phyloP scores from a whole-genome alignment of 305 asterid species.

The Fraxinus albicans region DNA sequence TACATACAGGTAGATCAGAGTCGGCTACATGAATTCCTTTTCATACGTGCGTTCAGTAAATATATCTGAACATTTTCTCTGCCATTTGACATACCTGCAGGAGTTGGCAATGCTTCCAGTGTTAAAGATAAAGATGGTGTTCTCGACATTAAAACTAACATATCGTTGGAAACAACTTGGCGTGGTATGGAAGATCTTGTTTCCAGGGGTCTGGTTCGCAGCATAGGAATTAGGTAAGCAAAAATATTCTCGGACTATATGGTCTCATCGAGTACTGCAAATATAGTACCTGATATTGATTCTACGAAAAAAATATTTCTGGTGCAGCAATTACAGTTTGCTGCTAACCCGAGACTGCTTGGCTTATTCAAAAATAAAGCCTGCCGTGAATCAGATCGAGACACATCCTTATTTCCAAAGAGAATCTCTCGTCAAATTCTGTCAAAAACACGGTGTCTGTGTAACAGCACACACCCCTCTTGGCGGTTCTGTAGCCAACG shows the following conservation, averaged over 20 bases:
- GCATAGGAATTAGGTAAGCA: neutral
- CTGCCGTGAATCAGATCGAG: neutral
- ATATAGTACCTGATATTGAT: neutral
- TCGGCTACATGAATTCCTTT: neutral
- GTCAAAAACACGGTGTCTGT: slow-evolving; percentile 63
- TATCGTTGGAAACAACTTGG: neutral
- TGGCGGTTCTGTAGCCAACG: slow-evolving; percentile 64
- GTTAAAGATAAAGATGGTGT: neutral
- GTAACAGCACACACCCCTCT: slow-evolving; percentile 79
- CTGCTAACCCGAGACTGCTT: neutral
- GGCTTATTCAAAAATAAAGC: neutral
- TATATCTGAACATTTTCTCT: neutral
- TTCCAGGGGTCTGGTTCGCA: neutral
- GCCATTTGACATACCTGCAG: neutral
- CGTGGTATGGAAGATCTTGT: neutral
- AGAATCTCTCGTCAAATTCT: slow-evolving; percentile 57
- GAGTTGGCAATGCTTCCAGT: neutral
- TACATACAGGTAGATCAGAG: slow-evolving; percentile 51
- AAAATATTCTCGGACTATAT: neutral
- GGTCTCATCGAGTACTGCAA: neutral
- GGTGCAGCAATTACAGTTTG: neutral
- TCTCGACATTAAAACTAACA: neutral
- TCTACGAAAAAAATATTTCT: too few species aligned
- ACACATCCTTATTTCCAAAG: slow-evolving; percentile 32
- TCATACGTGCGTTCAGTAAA: neutral